These are phyloP conservation scores for Fragilariopsis cylindrus DNA, from an alignment of 108 stramenopile species.

Conservation along the genomic window DNA sequence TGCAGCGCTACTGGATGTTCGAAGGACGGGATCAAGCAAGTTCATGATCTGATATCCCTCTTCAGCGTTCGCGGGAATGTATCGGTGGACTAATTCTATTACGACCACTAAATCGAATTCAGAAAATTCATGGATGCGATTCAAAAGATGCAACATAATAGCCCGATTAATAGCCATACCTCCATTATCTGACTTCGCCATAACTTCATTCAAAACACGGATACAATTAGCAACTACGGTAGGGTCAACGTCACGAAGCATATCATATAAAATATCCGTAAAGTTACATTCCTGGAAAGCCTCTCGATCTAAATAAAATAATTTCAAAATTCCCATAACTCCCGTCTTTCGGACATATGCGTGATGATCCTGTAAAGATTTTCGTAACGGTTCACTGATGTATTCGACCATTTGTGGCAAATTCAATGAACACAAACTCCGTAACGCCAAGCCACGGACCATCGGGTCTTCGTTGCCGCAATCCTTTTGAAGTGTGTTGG, in stretches of 20 bases:
- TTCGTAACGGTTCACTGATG: constrained; percentile 84
- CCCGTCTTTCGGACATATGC: constrained; percentile 99
- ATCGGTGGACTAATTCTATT: constrained; percentile 92
- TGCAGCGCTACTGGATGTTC: constrained; percentile 91
- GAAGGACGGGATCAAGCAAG: constrained; percentile 95
- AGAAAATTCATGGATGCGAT: constrained; percentile 95
- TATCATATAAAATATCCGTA: constrained; percentile 94
- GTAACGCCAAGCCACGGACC: constrained; percentile 97
- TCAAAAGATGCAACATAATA: constrained; percentile 94
- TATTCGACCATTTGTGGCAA: constrained; percentile 98
- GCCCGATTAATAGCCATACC: constrained; percentile 96
- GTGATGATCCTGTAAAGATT: constrained; percentile 84
- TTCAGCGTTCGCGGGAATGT: constrained; percentile 91
- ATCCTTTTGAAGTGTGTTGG: constrained; percentile 98
- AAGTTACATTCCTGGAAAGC: constrained; percentile 76
- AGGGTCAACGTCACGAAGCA: constrained; percentile 96
- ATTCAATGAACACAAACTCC: constrained; percentile 90
- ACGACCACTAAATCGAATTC: constrained; percentile 96
- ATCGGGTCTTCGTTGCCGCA: constrained; percentile 98
- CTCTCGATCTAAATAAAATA: constrained; percentile 90
- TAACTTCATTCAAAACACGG: constrained; percentile 94
- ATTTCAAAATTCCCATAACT: constrained; percentile 97
- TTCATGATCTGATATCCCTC: constrained; percentile 99
- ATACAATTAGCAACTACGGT: constrained; percentile 96
- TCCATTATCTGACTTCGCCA: constrained; percentile 80